Base-by-base conservation (phyloP, 495 filamentous ascomycete species). In the Hypoxylon rickii region DNA sequence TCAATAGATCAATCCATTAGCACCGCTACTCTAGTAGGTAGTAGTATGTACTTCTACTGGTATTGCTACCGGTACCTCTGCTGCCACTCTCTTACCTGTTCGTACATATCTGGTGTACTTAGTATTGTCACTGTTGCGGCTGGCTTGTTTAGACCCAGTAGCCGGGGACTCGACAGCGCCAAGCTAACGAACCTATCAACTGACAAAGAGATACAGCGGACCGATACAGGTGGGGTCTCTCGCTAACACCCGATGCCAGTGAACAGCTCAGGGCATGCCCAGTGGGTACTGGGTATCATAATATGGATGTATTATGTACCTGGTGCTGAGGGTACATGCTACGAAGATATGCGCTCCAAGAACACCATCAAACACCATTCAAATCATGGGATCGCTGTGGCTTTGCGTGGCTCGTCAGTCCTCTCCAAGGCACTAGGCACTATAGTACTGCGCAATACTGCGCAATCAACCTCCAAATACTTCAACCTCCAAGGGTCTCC, bases 351-450 rank as follows among this genome's bases (percentile, higher is more conserved):
- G n/a, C n/a, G n/a, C n/a, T n/a, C n/a, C n/a, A n/a, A n/a, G n/a
- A n/a, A n/a, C n/a, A n/a, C n/a, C n/a, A n/a, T n/a, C n/a, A n/a
- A n/a, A n/a, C n/a, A n/a, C n/a, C n/a, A n/a, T n/a, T n/a, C n/a
- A n/a, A n/a, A n/a, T n/a, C n/a, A 18, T 41, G 34, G 45, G 7
- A 21, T 49, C 17, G 15, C 17, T 49, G 45, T 49, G 45, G 45
- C 45, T 44, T 49, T 49, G 19, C 32, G 33, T 49, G 45, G 33
- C 24, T 29, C 24, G 24, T 12, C 34, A 3, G 16, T 29, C 7
- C 31, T 7, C n/a, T n/a, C n/a, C n/a, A n/a, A n/a, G n/a, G n/a
- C n/a, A n/a, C n/a, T n/a, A n/a, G n/a, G n/a, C n/a, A n/a, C n/a
- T n/a, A n/a, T n/a, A n/a, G n/a, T n/a, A n/a, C n/a, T n/a, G n/a